These are phyloP conservation scores for Suillus sp. DNA, from an alignment of 768 basidiomycete genomes.

Conservation along the genomic window DNA sequence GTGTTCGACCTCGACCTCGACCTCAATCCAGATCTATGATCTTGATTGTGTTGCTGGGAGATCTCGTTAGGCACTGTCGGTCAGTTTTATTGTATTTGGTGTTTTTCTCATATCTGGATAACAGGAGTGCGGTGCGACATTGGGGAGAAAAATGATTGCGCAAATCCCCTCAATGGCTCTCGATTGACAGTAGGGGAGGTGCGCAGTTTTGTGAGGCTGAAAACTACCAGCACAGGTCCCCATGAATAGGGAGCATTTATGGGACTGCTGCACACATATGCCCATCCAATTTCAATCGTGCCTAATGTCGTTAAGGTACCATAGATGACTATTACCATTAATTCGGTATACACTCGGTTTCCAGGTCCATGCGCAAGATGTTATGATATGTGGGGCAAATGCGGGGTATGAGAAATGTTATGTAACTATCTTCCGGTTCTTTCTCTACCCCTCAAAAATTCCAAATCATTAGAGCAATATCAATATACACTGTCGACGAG, in stretches of 20 bases:
- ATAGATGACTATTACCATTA: not conserved
- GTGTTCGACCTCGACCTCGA: slow-evolving; percentile 83
- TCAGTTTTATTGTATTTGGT: not conserved
- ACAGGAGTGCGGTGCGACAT: not conserved
- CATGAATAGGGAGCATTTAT: not conserved
- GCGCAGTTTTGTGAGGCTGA: too few relatives aligned
- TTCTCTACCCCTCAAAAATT: not conserved
- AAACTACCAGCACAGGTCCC: too few relatives aligned
- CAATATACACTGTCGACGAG: not conserved
- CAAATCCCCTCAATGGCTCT: not conserved
- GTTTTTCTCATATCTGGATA: not conserved
- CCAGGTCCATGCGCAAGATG: not conserved
- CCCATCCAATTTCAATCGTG: not conserved
- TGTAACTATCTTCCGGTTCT: not conserved
- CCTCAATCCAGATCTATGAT: slow-evolving; percentile 77
- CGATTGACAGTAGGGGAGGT: not conserved
- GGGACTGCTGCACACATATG: not conserved
- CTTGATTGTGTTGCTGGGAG: not conserved
- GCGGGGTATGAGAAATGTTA: not conserved
- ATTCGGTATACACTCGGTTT: not conserved
- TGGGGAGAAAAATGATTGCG: not conserved
- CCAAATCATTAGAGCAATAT: not conserved
- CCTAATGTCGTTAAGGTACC: not conserved
- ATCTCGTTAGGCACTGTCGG: not conserved
- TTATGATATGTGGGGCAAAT: not conserved